Evolutionary conservation across 1,139 yeast genomes (phyloP).

Genomic region (Pichia norvegensis): DNA sequence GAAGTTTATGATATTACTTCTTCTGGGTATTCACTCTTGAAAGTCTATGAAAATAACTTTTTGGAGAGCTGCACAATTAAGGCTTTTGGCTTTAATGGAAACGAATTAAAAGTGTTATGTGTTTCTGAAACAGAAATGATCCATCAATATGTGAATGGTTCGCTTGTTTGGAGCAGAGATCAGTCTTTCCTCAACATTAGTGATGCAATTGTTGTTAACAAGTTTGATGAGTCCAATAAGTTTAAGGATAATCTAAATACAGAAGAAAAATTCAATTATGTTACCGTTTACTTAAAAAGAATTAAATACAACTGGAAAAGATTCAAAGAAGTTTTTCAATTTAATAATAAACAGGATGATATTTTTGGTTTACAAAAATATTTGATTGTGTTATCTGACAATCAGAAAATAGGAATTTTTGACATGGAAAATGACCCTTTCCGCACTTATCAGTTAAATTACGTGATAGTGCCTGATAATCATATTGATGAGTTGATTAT

Average conservation of each 20-base stretch:
- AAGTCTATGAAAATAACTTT: too few relatives aligned
- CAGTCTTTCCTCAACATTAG: neutral
- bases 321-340: conserved; percentile 3
- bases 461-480: conserved; percentile 23
- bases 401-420: conserved; percentile 39
- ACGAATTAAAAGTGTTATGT: neutral
- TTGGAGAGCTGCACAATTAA: neutral
- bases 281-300: neutral
- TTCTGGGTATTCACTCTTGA: neutral
- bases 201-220: neutral
- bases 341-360: neutral
- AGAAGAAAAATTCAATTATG: too few relatives aligned
- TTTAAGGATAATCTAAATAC: too few relatives aligned
- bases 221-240: neutral
- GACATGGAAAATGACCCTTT: conserved; percentile 28
- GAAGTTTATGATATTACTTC: neutral
- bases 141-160: neutral
- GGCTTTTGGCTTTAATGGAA: neutral
- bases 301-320: neutral
- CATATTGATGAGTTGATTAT: conserved; percentile 14
- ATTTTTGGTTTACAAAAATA: conserved; percentile 45
- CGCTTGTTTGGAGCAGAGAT: neutral
- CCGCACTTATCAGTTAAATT: conserved; percentile 1
- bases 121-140: neutral
- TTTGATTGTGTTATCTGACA: conserved; percentile 37